Evolutionary conservation across 139 green algal species (phyloP), one percentile per base, ranked within the genome.

Genomic region (Chlamydomonas eustigma): DNA sequence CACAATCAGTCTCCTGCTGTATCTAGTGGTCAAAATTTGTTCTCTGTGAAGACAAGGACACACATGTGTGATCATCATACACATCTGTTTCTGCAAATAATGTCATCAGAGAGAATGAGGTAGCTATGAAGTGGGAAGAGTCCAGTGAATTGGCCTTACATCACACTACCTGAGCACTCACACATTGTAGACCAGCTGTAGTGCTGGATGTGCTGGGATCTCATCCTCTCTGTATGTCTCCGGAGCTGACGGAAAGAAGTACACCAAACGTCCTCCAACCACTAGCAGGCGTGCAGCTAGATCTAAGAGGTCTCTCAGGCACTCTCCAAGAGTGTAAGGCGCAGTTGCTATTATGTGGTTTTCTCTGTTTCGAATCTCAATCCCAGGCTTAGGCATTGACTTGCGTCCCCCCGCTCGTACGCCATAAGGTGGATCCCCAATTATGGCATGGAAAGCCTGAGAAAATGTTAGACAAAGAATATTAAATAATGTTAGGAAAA

Each of bases 361-460:
- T n/a, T 70, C 58, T 6, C 58, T 24, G 58, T 70, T 28, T 24
- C 6, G 6, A 28, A 70, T 70, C 58, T 32, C 5, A 6, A 70
- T 5, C 58, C 28, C 75, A 1, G 78, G 28, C 39, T 87, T 79
- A 4, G 67, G 36, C 24, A 79, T 82, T 18, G 69, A 85, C 83
- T 98, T 98, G 33, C 85, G 81, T n/a, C 90, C 94, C 0, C 95
- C 95, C 24, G 94, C 95, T 24, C 95, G 86, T 37, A 98, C 93
- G 34, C 95, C 95, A 74, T 98, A 98, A 0, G 95, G 95, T 2
- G 95, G 95, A 81, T 98, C 95, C 36, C 91, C 92, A 8, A 98
- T 73, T 18, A 98, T 86, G 34, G 87, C 88, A 71, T 97, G 86
- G 65, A 98, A 86, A 12, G 96, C 65, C 79, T 93, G 82, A 37